These are phyloP conservation scores for Daphne laureola DNA, from an alignment of 441 rosid genomes.

Conservation along the genomic window DNA sequence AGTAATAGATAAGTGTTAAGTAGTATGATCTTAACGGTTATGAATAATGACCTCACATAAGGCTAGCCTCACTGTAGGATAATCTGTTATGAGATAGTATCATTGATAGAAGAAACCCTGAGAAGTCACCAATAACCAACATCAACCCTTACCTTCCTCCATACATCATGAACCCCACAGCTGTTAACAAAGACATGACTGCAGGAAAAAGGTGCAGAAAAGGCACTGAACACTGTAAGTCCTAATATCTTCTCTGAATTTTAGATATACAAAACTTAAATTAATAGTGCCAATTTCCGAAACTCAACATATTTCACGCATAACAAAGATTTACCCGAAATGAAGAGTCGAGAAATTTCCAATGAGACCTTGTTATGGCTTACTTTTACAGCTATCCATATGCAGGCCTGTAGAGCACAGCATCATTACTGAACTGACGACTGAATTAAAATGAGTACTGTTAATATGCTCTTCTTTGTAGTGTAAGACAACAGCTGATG, in stretches of 20 bases:
- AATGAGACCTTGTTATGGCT: constrained; percentile 25
- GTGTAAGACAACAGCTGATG: not conserved
- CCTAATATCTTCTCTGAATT: too few relatives aligned
- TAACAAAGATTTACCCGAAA: constrained; percentile 34
- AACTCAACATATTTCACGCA: not conserved
- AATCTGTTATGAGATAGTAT: not conserved
- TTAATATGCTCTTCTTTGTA: not conserved
- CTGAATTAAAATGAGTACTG: not conserved
- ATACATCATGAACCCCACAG: constrained; percentile 49
- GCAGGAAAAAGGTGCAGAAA: constrained; percentile 3
- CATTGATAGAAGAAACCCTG: not conserved
- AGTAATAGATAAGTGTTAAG: not conserved
- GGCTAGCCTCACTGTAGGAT: too few relatives aligned
- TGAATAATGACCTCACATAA: too few relatives aligned
- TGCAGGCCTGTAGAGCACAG: constrained; percentile 29
- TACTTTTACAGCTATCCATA: constrained; percentile 44
- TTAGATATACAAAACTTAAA: too few relatives aligned
- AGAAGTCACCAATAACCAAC: not conserved
- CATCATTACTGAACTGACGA: not conserved
- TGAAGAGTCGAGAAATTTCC: constrained; percentile 37
- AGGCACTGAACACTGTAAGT: too few relatives aligned
- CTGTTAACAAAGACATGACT: constrained; percentile 45
- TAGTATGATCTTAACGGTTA: too few relatives aligned
- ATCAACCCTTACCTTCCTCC: constrained; percentile 49
- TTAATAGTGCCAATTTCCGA: too few relatives aligned